Evolutionary conservation across 1,139 yeast species (phyloP), one percentile per base, ranked within the genome.

Genomic region (Suhomyces taliae): DNA sequence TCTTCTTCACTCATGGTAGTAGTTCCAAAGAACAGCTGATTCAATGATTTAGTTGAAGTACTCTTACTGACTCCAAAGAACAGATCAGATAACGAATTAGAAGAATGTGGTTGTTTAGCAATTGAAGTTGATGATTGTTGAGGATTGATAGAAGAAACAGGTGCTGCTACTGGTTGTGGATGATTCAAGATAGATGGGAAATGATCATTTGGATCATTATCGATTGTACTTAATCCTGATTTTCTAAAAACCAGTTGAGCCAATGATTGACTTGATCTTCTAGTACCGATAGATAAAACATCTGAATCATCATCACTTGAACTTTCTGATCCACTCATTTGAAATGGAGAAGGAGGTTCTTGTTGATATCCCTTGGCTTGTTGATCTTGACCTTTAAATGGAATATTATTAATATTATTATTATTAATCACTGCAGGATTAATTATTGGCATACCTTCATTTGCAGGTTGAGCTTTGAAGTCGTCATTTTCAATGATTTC

Each of bases 211-310:
- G 35, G 36, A 10, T 34, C 43, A 4, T 48, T 51, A 12, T 35
- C 39, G 31, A 50, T 44, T 35, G 65, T 55, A 11, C 69, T 61
- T 64, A 66, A 54, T 9, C 54, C 53, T 33, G 57, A 55, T 44
- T 51, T 57, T 32, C 64, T 64, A 56, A 72, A 72, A n/a, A 72
- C 70, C 66, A 64, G 76, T 48, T 75, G 77, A 6, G 78, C 79
- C 49, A 75, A 63, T n/a, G 75, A 69, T 52, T 74, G 79, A 58
- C 77, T 71, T 8, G 78, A 72, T 38, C 65, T 64, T 50, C 73
- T 59, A 1, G 79, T 66, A 4, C 69, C 66, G 33, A 75, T 75
- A 1, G 76, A 70, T 43, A 75, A 64, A 7, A 45, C 37, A 40
- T 68, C 75, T 3, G 56, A 60, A 14, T 50, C 54, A 10, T 57